phyloP scores from a whole-genome alignment of 495 filamentous ascomycete genomes.

The Articulospora tetracladia region DNA sequence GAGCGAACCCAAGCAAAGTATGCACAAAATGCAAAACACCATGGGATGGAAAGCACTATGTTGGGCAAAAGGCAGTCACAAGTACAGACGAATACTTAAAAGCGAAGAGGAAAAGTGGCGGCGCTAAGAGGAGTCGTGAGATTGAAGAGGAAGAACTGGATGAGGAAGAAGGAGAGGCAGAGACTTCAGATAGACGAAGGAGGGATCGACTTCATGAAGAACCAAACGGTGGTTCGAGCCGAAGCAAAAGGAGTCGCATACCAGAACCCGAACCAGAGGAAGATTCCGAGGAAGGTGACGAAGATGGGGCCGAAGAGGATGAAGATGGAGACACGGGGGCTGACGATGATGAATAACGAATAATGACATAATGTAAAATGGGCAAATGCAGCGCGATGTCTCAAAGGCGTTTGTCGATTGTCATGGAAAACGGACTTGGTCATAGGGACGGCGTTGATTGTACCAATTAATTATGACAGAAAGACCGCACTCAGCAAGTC shows the following conservation, averaged over 20 bases:
- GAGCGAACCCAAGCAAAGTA: constrained; percentile 50
- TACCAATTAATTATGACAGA: too few relatives aligned
- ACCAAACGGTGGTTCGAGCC: neutral
- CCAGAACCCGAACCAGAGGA: neutral
- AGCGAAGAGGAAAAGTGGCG: constrained; percentile 38
- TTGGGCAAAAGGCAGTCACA: constrained; percentile 73
- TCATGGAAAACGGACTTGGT: neutral
- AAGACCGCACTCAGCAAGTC: too few relatives aligned
- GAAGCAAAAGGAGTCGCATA: neutral
- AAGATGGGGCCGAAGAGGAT: neutral
- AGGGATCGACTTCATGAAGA: neutral
- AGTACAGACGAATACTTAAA: constrained; percentile 41
- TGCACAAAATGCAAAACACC: constrained; percentile 70
- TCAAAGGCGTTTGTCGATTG: neutral
- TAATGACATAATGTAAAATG: neutral
- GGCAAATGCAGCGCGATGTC: neutral
- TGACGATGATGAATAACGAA: neutral
- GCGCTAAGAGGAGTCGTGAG: constrained; percentile 33
- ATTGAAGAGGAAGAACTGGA: constrained; percentile 31
- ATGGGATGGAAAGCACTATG: constrained; percentile 73
- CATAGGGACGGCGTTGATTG: too few relatives aligned
- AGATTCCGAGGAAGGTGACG: neutral
- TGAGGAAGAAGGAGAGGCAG: neutral
- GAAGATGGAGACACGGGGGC: neutral
- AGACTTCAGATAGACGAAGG: neutral